Evolutionary conservation across 345 rosid genomes (phyloP).

Genomic region (Bruguiera gymnorhiza): DNA sequence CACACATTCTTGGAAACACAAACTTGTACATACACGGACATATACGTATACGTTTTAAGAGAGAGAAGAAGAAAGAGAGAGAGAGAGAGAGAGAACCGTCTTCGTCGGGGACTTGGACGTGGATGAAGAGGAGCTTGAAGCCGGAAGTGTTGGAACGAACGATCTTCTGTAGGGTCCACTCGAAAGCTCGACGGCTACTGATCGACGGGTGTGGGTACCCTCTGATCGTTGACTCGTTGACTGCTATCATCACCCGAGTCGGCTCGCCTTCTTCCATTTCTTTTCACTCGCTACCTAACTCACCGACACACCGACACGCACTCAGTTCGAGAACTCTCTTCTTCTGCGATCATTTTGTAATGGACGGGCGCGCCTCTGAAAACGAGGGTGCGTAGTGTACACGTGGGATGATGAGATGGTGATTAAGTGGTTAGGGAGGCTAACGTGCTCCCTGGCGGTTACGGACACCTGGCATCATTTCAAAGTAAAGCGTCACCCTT

Average conservation of each 20-base stretch:
- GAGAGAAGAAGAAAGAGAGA: background rate
- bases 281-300: slow-evolving; percentile 13
- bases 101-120: slow-evolving; percentile 93
- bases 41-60: no score
- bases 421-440: fast-evolving
- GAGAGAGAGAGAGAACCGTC: slow-evolving; percentile 53
- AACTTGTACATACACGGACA: no score
- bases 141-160: slow-evolving; percentile 70
- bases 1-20: no score
- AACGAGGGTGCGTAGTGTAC: slow-evolving; percentile 4
- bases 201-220: slow-evolving; percentile 94
- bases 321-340: background rate
- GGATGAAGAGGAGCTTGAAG: slow-evolving; percentile 88
- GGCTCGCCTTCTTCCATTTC: slow-evolving; percentile 38
- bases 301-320: background rate
- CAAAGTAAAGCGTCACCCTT: background rate
- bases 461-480: slow-evolving; percentile 2
- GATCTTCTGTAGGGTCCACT: slow-evolving; percentile 86
- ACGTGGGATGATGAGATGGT: background rate
- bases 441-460: background rate
- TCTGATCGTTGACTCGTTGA: slow-evolving; percentile 85
- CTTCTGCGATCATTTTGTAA: background rate
- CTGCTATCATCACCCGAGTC: slow-evolving; percentile 75
- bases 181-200: slow-evolving; percentile 88
- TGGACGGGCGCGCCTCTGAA: background rate